Evolutionary conservation across 441 rosid species (phyloP).

Genomic region (Pelargonium fulgidum): DNA sequence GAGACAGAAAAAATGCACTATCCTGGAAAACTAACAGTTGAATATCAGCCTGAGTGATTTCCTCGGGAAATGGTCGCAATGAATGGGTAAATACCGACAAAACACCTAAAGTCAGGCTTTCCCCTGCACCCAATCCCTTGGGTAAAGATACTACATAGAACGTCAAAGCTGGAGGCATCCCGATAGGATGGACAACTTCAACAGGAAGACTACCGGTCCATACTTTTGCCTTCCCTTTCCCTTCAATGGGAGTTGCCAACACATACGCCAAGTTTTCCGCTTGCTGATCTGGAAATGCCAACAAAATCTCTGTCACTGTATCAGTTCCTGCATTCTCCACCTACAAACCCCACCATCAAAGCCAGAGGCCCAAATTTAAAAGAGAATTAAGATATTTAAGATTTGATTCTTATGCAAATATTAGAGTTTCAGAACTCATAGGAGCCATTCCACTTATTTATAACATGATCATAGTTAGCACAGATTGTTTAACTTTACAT

Average conservation of each 20-base stretch:
- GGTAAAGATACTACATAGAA: slow-evolving; percentile 59
- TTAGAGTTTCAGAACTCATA: background rate
- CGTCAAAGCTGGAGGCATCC: slow-evolving; percentile 52
- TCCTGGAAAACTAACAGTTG: slow-evolving; percentile 82
- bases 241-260: slow-evolving; percentile 39
- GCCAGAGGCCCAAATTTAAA: background rate
- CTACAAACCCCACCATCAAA: slow-evolving; percentile 30
- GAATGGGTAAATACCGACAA: slow-evolving; percentile 55
- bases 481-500: background rate
- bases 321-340: slow-evolving; percentile 63
- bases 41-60: slow-evolving; percentile 76
- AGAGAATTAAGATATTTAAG: background rate
- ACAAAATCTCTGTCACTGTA: slow-evolving; percentile 52
- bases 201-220: slow-evolving; percentile 41
- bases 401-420: background rate
- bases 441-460: background rate
- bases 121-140: slow-evolving; percentile 48
- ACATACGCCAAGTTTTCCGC: slow-evolving; percentile 61
- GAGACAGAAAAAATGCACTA: slow-evolving; percentile 66
- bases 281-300: slow-evolving; percentile 69
- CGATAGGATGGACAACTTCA: slow-evolving; percentile 34
- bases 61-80: slow-evolving; percentile 76
- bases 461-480: background rate
- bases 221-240: slow-evolving; percentile 59
- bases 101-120: slow-evolving; percentile 52